Evolutionary conservation across 106 monocot species (phyloP).

Genomic region (Vanilla planifolia): DNA sequence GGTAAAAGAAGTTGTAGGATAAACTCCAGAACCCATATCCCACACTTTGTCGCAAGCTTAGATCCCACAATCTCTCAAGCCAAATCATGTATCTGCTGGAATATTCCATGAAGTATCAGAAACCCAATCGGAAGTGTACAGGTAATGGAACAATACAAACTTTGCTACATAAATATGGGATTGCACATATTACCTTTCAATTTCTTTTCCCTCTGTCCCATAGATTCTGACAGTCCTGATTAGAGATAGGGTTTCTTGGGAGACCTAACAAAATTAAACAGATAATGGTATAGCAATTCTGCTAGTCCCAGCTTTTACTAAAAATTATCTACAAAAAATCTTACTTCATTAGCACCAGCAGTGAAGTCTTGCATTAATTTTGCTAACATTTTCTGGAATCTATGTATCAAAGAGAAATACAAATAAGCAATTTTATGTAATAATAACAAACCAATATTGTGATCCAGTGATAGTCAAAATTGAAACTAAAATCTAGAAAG

Average conservation of each 20-base stretch:
- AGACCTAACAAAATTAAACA: conserved; percentile 44
- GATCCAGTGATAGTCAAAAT: too few species aligned
- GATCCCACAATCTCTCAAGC: conserved; percentile 61
- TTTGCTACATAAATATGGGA: not conserved
- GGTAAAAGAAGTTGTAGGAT: conserved; percentile 76
- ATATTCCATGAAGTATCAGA: not conserved
- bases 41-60: conserved; percentile 70
- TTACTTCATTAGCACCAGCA: conserved; percentile 85
- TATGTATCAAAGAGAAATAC: conserved; percentile 14
- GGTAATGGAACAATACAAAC: not conserved
- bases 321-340: conserved; percentile 1
- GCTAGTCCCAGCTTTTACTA: not conserved
- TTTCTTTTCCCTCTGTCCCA: conserved; percentile 90
- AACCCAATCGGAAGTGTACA: not conserved
- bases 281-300: not conserved
- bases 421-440: too few species aligned
- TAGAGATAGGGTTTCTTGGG: conserved; percentile 81
- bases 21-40: conserved; percentile 86
- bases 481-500: too few species aligned
- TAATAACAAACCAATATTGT: too few species aligned
- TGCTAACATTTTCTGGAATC: conserved; percentile 86
- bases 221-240: conserved; percentile 81
- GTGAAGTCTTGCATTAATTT: conserved; percentile 75
- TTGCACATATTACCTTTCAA: conserved; percentile 37
- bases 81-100: conserved; percentile 52